Evolutionary conservation across 2,329 filamentous ascomycete species (phyloP).

Genomic region (Pseudocercospora pini-densiflorae): DNA sequence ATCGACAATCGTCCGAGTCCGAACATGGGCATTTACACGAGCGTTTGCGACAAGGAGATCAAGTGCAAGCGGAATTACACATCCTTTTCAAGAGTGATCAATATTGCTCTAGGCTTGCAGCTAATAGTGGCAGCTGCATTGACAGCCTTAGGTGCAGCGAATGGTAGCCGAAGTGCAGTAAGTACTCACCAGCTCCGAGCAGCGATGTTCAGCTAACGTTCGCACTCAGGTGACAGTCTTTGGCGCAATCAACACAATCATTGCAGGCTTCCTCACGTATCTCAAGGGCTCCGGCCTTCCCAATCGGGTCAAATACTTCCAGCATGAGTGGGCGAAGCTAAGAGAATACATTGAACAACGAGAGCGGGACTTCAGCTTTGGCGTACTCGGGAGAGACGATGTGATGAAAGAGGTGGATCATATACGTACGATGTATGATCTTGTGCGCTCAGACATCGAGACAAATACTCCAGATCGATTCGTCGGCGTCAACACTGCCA

Average conservation of each 20-base stretch:
- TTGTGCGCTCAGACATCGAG: slow-evolving; percentile 24
- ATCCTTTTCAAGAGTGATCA: slow-evolving; percentile 24
- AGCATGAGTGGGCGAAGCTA: slow-evolving; percentile 30
- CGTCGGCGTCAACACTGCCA: slow-evolving; percentile 13
- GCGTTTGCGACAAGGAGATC: slow-evolving; percentile 28
- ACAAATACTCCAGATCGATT: slow-evolving; percentile 29
- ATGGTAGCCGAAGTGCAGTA: slow-evolving; percentile 24
- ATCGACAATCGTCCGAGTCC: slow-evolving; percentile 19
- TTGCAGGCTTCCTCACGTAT: slow-evolving; percentile 31
- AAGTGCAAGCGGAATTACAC: slow-evolving; percentile 28
- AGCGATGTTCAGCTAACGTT: not conserved
- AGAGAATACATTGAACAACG: slow-evolving; percentile 31
- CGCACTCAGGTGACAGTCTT: slow-evolving; percentile 24
- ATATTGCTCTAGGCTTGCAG: slow-evolving; percentile 26
- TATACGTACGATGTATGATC: slow-evolving; percentile 28
- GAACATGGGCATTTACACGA: slow-evolving; percentile 29
- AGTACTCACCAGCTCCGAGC: not conserved
- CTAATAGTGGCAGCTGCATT: slow-evolving; percentile 29
- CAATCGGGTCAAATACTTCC: slow-evolving; percentile 27
- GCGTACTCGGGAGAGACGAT: slow-evolving; percentile 8
- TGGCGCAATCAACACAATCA: slow-evolving; percentile 31
- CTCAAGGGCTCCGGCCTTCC: slow-evolving; percentile 30
- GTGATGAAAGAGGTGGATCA: slow-evolving; percentile 23
- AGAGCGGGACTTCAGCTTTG: slow-evolving; percentile 26
- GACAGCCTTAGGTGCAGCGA: slow-evolving; percentile 27